Base-by-base conservation (phyloP, 2,329 filamentous ascomycete species). In the Fusarium camptoceras region DNA sequence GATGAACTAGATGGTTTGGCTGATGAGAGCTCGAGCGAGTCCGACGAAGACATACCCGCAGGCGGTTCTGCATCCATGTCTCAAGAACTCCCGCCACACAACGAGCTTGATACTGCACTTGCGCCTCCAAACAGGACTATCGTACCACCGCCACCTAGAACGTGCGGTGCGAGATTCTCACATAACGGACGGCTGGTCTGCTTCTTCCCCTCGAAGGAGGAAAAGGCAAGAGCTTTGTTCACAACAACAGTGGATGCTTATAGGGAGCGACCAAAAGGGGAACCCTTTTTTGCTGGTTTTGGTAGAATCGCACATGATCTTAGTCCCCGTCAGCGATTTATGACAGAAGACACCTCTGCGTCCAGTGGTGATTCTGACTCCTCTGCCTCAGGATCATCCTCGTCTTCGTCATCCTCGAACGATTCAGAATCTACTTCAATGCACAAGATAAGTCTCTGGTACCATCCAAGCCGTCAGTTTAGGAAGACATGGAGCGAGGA, bases 1-100 rank as follows among this genome's bases (percentile, higher is more conserved):
- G 85, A 88, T 73, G 84, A 85, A 48, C 75, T 87, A 8, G 87
- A 86, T 62, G 87, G 81, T 5, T 78, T 89, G 37, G 86, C 83
- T 30, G 92, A 92, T 60, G 93, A 96, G 70, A 95, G 93, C 71
- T 98, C 94, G 5, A 97, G 92, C 73, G 92, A 94, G 70, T 93
- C 94, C 24, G 92, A 94, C 41, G 83, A 83, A 47, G 83, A 85
- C 25, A 85, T 87, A 14, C 83, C 84, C 1, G 77, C 84, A 4
- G 85, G 85, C 6, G 85, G 84, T 20, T 87, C 85, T 11, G 85
- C 84, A 15, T 85, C 86, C 56, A 87, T 90, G 86, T 90, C 88
- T 9, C 88, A 89, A 68, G 88, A 90, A 69, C 81, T 90, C 24
- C 84, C 83, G 44, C 83, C 84, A 11, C 88, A 85, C 64, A 82